A percentile compares a stretch with the other conserved stretches of the same genome.
Conservation (phyloP, 768 basidiomycete genomes). For the Filobasidium wieringae region DNA sequence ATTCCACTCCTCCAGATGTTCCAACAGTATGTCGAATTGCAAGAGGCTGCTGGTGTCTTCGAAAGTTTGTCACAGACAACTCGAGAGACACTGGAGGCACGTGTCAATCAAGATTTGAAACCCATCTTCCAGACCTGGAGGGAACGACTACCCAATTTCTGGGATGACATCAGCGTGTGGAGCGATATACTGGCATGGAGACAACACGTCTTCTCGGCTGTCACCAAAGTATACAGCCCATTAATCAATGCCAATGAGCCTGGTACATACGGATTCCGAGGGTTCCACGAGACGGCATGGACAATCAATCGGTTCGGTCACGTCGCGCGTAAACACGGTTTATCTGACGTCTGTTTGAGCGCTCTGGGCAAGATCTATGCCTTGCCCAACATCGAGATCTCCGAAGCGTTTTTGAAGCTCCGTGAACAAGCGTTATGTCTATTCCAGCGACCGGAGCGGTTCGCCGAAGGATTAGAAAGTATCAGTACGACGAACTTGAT, state of each 20-base stretch:
- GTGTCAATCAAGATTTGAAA: conserved; percentile 78
- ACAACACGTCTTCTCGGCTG: conserved; percentile 93
- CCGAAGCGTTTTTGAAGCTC: conserved; percentile 96
- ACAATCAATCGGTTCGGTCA: conserved; percentile 99
- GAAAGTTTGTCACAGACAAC: conserved; percentile 76
- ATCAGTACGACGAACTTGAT: conserved; percentile 99
- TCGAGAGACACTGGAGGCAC: conserved; percentile 79
- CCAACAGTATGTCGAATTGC: conserved; percentile 95
- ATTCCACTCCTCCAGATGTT: conserved; percentile 91
- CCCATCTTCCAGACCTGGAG: conserved; percentile 94
- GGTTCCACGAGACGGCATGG: conserved; percentile 99
- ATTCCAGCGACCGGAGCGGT: conserved; percentile 86
- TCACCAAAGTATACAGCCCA: conserved; percentile 91
- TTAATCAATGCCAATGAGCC: conserved; percentile 51
- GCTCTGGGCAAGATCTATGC: conserved; percentile 96
- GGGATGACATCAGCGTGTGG: conserved; percentile 98
- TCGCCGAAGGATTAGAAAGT: conserved; percentile 87
- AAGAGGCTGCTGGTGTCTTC: conserved; percentile 85
- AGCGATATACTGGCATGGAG: conserved; percentile 98
- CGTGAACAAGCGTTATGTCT: conserved; percentile 97
- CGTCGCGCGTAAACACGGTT: conserved; percentile 90
- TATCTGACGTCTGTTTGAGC: conserved; percentile 88
- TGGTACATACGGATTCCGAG: conserved; percentile 68
- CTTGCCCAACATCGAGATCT: conserved; percentile 98
- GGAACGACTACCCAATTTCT: conserved; percentile 84